Evolutionary conservation across 1,284 basidiomycete species (phyloP), one percentile per base, ranked within the genome.

Genomic region (Ganoderma meredithae): DNA sequence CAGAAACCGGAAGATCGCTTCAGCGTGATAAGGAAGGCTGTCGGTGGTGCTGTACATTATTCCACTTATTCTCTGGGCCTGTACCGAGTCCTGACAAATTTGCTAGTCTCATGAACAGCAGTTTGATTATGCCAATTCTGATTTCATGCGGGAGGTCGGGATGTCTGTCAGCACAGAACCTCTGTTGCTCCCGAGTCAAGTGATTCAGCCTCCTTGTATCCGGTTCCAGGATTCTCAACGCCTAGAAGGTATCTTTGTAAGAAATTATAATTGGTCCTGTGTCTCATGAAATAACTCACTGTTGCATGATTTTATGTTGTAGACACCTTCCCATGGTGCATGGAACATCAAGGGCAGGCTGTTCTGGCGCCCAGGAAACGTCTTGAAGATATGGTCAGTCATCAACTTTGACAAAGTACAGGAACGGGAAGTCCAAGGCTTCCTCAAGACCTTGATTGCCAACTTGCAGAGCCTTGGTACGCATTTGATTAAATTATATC

Each of bases 291-390:
- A 47, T 3, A 56, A 40, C 19, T 22, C 12, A 59, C 59, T 19
- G 55, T 33, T 10, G 19, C 55, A 9, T 10, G 7, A 7, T 56
- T 9, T 19, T 31, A 36, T 19, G 12, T 36, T n/a, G 55, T 36
- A 58, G 55, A 19, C 22, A 36, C 55, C 55, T 58, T 36, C 55
- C 17, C 17, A 25, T 3, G 81, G 82, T 2, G 60, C 72, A 0
- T 83, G 82, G 82, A 79, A 82, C 61, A 74, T 83, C 63, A 72
- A 78, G 5, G 66, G 71, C 1, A 73, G 78, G 64, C 78, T 52
- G 39, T 72, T 77, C 40, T 17, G 60, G 5, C 53, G 59, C 15
- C 73, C 76, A 0, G 69, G 56, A 0, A 58, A 6, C 1, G 5
- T 3, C 31, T 71, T 77, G 39, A 56, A 44, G 15, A 61, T 66